Evolutionary conservation across 2,329 filamentous ascomycete genomes (phyloP), one percentile per base, ranked within the genome.

Genomic region (Lasiodiplodia citricola): DNA sequence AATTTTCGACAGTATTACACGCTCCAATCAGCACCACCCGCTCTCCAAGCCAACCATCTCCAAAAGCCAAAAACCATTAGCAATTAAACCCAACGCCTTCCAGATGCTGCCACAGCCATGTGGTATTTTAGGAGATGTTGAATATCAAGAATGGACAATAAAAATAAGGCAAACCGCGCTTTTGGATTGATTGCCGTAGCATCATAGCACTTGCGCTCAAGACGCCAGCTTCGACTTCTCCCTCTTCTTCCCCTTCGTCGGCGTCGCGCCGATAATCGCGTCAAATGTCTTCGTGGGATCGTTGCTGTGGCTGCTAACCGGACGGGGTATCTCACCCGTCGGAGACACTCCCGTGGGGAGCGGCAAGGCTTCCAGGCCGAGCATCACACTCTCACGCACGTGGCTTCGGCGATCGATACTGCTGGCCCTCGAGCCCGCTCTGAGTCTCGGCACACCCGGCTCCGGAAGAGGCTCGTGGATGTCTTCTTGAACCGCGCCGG

Each of bases 241-340:
- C 16, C 66, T 64, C 58, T 64, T 68, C 58, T 68, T 68, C 16
- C 55, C 35, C 58, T 64, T 68, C 16, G 47, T 11, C 18, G 66
- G 66, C 10, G 56, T 21, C 35, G 66, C 37, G 18, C 57, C 66
- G 37, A 68, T 63, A 28, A 85, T 85, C 18, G 79, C 79, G 73
- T 85, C 83, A 71, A 85, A 85, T 1, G 83, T 85, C 75, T 83
- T 83, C 67, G 69, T 82, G 18, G 81, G 77, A 68, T 81, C 79
- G 69, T 78, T 77, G 66, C 73, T 74, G 47, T 76, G 38, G 58
- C 66, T 57, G 57, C 72, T 80, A 35, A 72, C 70, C 38, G 75
- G 75, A 50, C 76, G 69, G 44, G 75, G 74, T 13, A 70, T 64
- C n/a, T 51, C 68, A 13, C 71, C 71, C 52, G 71, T 70, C 11